Conservation (phyloP, 495 filamentous ascomycete species). For the Annulohypoxylon maeteangense region DNA sequence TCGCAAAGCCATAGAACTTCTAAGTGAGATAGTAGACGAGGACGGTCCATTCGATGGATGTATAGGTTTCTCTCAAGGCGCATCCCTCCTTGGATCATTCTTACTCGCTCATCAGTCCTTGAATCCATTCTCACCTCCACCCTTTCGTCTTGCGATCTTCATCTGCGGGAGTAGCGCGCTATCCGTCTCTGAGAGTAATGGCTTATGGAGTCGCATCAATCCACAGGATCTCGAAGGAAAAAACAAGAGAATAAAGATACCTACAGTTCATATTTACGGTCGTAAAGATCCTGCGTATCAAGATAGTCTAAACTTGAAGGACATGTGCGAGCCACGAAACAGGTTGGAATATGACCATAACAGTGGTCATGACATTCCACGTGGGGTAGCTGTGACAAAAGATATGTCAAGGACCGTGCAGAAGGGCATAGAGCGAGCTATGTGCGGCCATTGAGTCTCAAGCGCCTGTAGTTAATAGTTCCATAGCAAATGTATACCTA, state of each 20-base stretch:
- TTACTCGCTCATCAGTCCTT: not conserved
- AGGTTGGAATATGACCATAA: constrained; percentile 1
- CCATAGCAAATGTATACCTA: no score
- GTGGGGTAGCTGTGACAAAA: not conserved
- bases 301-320: constrained; percentile 1
- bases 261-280: not conserved
- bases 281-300: constrained; percentile 2
- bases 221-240: not conserved
- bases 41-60: constrained; percentile 1
- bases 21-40: not conserved
- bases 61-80: constrained; percentile 3
- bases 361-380: constrained; percentile 6
- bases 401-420: constrained; percentile 1
- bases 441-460: not conserved
- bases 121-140: not conserved
- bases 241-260: not conserved
- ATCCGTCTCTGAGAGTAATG: not conserved
- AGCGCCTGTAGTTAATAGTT: not conserved
- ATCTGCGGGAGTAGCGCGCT: constrained; percentile 1
- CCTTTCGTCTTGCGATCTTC: not conserved
- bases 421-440: constrained; percentile 4
- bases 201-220: not conserved
- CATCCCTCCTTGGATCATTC: not conserved
- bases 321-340: constrained; percentile 5
- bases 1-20: not conserved